Conservation (phyloP, 768 basidiomycete species). For the Leccinum subtestaceum region DNA sequence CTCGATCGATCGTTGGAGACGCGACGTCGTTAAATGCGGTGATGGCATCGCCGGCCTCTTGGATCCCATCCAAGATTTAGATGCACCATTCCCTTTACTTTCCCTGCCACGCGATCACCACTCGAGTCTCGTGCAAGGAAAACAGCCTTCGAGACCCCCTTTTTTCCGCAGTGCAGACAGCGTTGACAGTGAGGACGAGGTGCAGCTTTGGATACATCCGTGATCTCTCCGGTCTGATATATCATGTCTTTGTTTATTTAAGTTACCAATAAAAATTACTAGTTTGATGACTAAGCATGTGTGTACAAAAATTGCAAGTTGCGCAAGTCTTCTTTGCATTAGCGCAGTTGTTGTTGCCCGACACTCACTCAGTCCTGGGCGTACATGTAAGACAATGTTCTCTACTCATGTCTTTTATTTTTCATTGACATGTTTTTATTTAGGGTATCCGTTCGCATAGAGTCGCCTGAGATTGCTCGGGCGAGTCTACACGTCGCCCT, state of each 20-base stretch:
- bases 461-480: conserved; percentile 64
- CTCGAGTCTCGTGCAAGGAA: background rate
- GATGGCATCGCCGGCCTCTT: conserved; percentile 9
- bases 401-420: background rate
- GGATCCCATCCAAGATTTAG: conserved; percentile 18
- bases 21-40: conserved; percentile 9
- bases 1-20: conserved; percentile 26
- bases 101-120: conserved; percentile 7
- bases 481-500: conserved; percentile 65
- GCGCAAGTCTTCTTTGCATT: background rate
- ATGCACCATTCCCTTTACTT: conserved; percentile 7
- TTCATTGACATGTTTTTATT: background rate
- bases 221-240: background rate
- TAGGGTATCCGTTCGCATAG: conserved; percentile 49
- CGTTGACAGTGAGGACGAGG: conserved; percentile 9
- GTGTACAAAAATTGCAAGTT: background rate
- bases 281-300: conserved; percentile 21
- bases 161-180: background rate
- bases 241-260: too few species aligned
- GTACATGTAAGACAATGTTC: conserved; percentile 17
- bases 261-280: too few species aligned
- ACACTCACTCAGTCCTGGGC: background rate
- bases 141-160: background rate
- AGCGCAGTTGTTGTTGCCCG: too few species aligned
- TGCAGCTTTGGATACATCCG: conserved; percentile 16